phyloP scores from a whole-genome alignment of 768 basidiomycete genomes.

The Lyophyllum shimeji region DNA sequence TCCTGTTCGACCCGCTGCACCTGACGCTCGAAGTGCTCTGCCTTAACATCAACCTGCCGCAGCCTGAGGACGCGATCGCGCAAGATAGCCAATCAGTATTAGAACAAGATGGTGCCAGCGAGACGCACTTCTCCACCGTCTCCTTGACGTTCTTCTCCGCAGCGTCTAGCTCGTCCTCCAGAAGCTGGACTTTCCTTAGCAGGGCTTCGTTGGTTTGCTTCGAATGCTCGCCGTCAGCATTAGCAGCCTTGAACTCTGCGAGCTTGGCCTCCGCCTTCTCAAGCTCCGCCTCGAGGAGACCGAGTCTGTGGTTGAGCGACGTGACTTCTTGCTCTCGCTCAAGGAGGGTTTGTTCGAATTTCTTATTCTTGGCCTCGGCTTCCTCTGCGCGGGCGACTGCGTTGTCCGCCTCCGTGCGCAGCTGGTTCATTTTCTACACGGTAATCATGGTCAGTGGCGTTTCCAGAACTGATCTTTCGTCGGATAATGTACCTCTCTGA shows the following conservation, averaged over 20 bases:
- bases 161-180: constrained; percentile 94
- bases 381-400: constrained; percentile 82
- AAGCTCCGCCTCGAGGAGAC: constrained; percentile 62
- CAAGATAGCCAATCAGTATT: constrained; percentile 20
- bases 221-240: constrained; percentile 67
- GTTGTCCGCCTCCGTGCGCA: constrained; percentile 84
- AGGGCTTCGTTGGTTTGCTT: constrained; percentile 75
- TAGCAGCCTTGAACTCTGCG: constrained; percentile 58
- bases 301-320: constrained; percentile 74
- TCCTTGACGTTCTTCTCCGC: constrained; percentile 98
- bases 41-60: constrained; percentile 96
- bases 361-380: constrained; percentile 84
- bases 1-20: constrained; percentile 86
- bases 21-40: constrained; percentile 96
- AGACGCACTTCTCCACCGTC: constrained; percentile 89
- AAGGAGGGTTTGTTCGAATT: constrained; percentile 67
- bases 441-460: constrained; percentile 27
- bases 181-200: constrained; percentile 78
- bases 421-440: constrained; percentile 72
- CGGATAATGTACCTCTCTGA: constrained; percentile 41
- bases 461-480: background rate
- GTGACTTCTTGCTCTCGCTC: constrained; percentile 83
- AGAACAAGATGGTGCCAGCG: background rate
- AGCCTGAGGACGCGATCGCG: constrained; percentile 51
- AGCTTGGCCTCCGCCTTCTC: constrained; percentile 72